These are phyloP conservation scores for Vanrija sp. DNA, from an alignment of 1,284 basidiomycete genomes.

Conservation along the genomic window DNA sequence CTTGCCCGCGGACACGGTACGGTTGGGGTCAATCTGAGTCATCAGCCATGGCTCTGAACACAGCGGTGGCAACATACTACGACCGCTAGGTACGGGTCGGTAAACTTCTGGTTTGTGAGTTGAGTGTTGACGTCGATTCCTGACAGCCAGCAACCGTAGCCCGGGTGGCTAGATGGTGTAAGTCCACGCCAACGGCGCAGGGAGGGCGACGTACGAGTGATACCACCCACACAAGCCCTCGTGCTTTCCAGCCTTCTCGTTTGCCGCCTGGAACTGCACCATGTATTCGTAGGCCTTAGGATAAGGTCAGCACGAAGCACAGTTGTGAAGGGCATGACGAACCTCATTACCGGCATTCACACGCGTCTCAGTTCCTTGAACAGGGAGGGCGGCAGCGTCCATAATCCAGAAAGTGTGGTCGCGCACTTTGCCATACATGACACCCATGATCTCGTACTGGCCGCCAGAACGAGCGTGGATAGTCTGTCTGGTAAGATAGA, in stretches of 20 bases:
- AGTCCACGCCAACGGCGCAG: no score
- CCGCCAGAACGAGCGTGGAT: slow-evolving; percentile 97
- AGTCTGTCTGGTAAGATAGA: slow-evolving; percentile 56
- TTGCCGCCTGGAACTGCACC: slow-evolving; percentile 83
- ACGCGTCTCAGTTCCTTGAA: slow-evolving; percentile 97
- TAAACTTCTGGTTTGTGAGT: slow-evolving; percentile 86
- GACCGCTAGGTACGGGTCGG: slow-evolving; percentile 95
- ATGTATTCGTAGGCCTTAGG: slow-evolving; percentile 86
- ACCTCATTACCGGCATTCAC: slow-evolving; percentile 90
- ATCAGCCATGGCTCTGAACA: neutral
- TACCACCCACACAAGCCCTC: slow-evolving; percentile 99
- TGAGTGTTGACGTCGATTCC: slow-evolving; percentile 97
- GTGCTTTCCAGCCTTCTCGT: slow-evolving; percentile 70
- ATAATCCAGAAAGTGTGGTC: slow-evolving; percentile 83
- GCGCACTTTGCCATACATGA: slow-evolving; percentile 96
- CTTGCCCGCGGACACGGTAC: slow-evolving; percentile 94
- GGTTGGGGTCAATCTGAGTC: slow-evolving; percentile 87
- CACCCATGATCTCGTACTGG: slow-evolving; percentile 97
- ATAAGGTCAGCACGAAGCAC: neutral
- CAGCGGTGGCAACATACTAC: slow-evolving; percentile 60
- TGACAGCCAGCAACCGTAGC: slow-evolving; percentile 95
- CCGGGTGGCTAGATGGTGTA: slow-evolving; percentile 62
- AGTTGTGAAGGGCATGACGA: neutral
- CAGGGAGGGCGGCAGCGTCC: slow-evolving; percentile 94
- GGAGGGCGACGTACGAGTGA: slow-evolving; percentile 61